Evolutionary conservation across 2,329 filamentous ascomycete species (phyloP), one percentile per base, ranked within the genome.

Genomic region (Cercospora sp.): DNA sequence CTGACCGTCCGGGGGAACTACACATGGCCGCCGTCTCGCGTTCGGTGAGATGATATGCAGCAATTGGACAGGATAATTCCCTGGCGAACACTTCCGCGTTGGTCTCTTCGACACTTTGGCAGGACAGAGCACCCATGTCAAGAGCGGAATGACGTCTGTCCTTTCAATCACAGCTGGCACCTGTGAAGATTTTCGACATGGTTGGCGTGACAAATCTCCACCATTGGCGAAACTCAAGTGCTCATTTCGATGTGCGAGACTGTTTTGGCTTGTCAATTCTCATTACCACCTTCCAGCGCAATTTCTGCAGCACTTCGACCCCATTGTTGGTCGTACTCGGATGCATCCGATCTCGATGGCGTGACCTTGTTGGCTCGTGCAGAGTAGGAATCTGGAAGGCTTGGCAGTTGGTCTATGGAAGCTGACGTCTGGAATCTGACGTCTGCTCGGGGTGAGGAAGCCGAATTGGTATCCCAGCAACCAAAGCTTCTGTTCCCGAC

Each of bases 101-200:
- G 59, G 24, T 16, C 12, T 30, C 13, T 49, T 61, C 32, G 26
- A 43, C 59, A 61, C 45, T 51, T 49, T 49, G 37, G 40, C 37
- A 49, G 28, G 34, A 40, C 59, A 49, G 18, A 28, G 37, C 21
- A 61, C 16, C 59, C 59, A 13, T 49, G 59, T 49, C 59, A 3
- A 45, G 37, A 43, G 24, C n/a, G 21, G 40, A n/a, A 61, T 61
- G 59, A 61, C 59, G 37, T 61, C 37, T 43, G 9, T 18, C 28
- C 59, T 58, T 2, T 32, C 0, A 57, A 58, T 32, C 53, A 58
- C 45, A 51, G 9, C 45, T 49, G 18, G 45, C 45, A 2, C 4
- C 2, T 7, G 45, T 51, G 45, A 51, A 51, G 21, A 51, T 24
- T 51, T 13, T 24, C 18, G 45, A 51, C 45, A 51, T 24, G 45